Percentiles rank a stretch among this genome's conserved stretches.
Evolutionary conservation across 2,329 filamentous ascomycete genomes (phyloP).

Genomic region (Hypoxylon sp.): DNA sequence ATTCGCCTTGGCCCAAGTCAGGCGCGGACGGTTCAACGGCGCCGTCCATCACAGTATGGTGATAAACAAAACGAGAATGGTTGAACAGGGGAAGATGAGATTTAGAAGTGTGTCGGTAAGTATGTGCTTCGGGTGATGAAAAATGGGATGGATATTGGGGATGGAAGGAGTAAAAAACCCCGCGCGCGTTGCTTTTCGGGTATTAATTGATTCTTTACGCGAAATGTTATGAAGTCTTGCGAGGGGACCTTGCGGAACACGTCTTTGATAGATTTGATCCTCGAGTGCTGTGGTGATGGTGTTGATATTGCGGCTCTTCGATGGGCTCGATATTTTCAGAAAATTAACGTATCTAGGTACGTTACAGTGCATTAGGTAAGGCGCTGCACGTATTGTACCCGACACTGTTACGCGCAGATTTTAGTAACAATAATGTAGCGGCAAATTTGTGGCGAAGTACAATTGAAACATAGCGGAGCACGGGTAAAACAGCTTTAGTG

Average conservation of each 20-base stretch:
- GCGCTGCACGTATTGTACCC: slow-evolving; percentile 2
- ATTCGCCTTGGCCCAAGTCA: slow-evolving; percentile 33
- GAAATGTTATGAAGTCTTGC: not conserved
- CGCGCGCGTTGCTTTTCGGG: not conserved
- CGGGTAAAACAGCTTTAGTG: not conserved
- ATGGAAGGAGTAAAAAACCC: not conserved
- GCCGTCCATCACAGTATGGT: slow-evolving; percentile 30
- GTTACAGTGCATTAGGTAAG: slow-evolving; percentile 5
- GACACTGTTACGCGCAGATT: not conserved
- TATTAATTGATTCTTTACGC: not conserved
- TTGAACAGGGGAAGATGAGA: not conserved
- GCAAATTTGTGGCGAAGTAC: slow-evolving; percentile 1
- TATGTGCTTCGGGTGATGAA: not conserved
- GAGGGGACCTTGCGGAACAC: slow-evolving; percentile 9
- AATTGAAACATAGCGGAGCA: not conserved
- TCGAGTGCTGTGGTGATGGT: slow-evolving; percentile 4
- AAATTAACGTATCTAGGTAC: slow-evolving; percentile 23
- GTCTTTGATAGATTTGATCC: not conserved
- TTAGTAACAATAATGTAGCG: not conserved
- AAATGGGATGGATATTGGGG: not conserved
- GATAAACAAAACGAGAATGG: slow-evolving; percentile 3
- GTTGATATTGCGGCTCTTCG: slow-evolving; percentile 45
- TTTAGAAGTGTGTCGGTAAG: not conserved
- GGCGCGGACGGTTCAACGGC: slow-evolving; percentile 18
- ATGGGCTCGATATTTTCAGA: slow-evolving; percentile 18